Evolutionary conservation across 176 grass and related monocot genomes (phyloP).

Genomic region (Triticum urartu): DNA sequence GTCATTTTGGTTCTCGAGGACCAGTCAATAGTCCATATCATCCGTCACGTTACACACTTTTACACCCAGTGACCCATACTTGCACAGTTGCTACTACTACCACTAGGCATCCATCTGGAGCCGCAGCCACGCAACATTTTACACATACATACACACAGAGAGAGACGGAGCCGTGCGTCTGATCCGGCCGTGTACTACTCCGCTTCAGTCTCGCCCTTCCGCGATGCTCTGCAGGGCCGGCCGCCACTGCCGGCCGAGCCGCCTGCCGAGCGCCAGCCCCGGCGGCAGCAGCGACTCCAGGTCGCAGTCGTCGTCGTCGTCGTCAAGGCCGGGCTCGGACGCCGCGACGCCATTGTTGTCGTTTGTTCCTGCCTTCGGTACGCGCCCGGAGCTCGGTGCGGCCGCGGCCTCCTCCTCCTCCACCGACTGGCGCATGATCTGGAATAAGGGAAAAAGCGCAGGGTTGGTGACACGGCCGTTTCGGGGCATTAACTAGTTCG

Average conservation of each 20-base stretch:
- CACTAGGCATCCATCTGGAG: background rate
- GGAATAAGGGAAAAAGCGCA: constrained; percentile 2
- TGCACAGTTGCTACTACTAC: background rate
- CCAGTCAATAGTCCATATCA: background rate
- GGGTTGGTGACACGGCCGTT: constrained; percentile 3
- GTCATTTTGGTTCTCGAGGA: background rate
- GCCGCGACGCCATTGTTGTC: background rate
- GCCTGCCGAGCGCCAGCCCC: constrained; percentile 18
- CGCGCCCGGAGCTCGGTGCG: background rate
- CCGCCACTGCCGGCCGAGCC: constrained; percentile 55
- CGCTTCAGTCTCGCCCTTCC: constrained; percentile 38
- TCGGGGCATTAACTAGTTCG: background rate
- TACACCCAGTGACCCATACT: constrained; percentile 7
- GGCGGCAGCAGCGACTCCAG: constrained; percentile 35
- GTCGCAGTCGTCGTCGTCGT: constrained; percentile 34
- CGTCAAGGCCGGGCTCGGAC: background rate
- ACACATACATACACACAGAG: background rate
- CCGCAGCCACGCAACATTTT: background rate
- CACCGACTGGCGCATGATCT: constrained; percentile 34
- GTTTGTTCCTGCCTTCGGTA: background rate
- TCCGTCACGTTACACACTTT: background rate
- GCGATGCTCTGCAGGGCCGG: constrained; percentile 84
- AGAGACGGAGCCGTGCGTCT: background rate
- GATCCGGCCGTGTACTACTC: background rate
- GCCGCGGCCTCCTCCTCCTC: background rate